Evolutionary conservation across 352 stramenopile species (phyloP).

Genomic region (Vaucheria bursata): DNA sequence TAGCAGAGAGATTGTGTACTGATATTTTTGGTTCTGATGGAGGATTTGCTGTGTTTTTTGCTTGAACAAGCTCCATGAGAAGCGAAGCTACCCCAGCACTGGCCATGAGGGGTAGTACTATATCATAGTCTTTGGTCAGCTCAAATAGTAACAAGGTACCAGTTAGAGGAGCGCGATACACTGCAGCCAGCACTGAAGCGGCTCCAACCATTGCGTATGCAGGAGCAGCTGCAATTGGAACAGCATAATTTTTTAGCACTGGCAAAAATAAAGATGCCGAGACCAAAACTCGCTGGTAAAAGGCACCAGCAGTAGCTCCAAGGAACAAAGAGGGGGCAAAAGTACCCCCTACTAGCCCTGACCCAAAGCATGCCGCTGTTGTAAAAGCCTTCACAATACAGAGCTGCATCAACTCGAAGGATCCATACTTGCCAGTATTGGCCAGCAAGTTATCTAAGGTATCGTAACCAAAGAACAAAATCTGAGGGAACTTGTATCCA

Average conservation of each 20-base stretch:
- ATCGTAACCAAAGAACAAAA: slow-evolving; percentile 71
- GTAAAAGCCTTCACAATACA: slow-evolving; percentile 49
- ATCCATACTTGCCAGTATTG: slow-evolving; percentile 31
- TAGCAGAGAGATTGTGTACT: neutral
- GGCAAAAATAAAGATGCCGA: neutral
- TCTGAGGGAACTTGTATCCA: slow-evolving; percentile 57
- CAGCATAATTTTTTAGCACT: too few relatives aligned
- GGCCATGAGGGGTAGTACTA: slow-evolving; percentile 45
- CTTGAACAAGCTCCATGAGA: slow-evolving; percentile 34
- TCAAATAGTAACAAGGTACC: slow-evolving; percentile 51
- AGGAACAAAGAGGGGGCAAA: slow-evolving; percentile 69
- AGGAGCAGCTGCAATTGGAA: slow-evolving; percentile 42
- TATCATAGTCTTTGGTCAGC: slow-evolving; percentile 49
- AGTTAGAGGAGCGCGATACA: slow-evolving; percentile 64
- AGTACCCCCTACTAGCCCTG: slow-evolving; percentile 61
- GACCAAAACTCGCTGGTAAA: slow-evolving; percentile 48
- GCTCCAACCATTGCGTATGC: slow-evolving; percentile 66
- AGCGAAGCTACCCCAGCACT: slow-evolving; percentile 40
- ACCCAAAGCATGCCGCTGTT: slow-evolving; percentile 59
- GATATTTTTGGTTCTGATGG: neutral
- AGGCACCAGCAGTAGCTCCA: slow-evolving; percentile 57
- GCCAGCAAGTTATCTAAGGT: slow-evolving; percentile 56
- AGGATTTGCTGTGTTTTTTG: slow-evolving; percentile 17
- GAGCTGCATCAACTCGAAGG: slow-evolving; percentile 22
- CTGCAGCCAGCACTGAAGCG: slow-evolving; percentile 56